Conservation (phyloP, 2,329 filamentous ascomycete genomes). For the Ploettnerulaceae sp. region DNA sequence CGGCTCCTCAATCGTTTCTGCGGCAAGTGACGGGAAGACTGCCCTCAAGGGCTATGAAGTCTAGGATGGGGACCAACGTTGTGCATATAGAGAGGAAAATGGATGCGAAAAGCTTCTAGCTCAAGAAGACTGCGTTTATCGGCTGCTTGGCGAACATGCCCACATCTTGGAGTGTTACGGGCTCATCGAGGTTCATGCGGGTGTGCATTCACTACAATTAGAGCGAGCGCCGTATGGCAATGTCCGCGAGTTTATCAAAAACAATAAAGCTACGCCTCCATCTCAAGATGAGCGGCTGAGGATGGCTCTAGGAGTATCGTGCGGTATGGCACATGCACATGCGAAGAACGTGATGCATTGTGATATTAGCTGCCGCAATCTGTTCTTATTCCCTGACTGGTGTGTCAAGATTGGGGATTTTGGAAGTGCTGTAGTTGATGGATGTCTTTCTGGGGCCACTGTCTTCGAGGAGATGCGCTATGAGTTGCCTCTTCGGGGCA, state of each 20-base stretch:
- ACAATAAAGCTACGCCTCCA: not conserved
- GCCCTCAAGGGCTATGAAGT: not conserved
- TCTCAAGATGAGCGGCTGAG: conserved; percentile 1
- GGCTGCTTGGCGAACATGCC: not conserved
- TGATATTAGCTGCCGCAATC: conserved; percentile 13
- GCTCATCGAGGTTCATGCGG: not conserved
- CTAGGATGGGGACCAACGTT: not conserved
- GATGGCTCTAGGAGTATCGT: conserved; percentile 5
- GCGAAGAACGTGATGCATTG: conserved; percentile 10
- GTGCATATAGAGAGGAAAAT: not conserved
- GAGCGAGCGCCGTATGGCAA: not conserved
- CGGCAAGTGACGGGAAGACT: not conserved
- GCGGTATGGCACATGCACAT: conserved; percentile 12
- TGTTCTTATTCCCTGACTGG: conserved; percentile 11
- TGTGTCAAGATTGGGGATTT: conserved; percentile 14
- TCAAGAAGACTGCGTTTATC: not conserved
- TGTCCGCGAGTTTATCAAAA: conserved; percentile 1
- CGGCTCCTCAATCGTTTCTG: not conserved
- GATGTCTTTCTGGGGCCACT: not conserved
- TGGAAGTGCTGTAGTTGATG: conserved; percentile 6
- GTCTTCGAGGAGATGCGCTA: conserved; percentile 1
- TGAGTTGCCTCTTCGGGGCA: not conserved
- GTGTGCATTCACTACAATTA: conserved; percentile 1
- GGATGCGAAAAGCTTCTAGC: conserved; percentile 2
- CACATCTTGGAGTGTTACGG: not conserved